These are phyloP conservation scores for Apiospora marii DNA, from an alignment of 2,329 filamentous ascomycete genomes.

Conservation along the genomic window DNA sequence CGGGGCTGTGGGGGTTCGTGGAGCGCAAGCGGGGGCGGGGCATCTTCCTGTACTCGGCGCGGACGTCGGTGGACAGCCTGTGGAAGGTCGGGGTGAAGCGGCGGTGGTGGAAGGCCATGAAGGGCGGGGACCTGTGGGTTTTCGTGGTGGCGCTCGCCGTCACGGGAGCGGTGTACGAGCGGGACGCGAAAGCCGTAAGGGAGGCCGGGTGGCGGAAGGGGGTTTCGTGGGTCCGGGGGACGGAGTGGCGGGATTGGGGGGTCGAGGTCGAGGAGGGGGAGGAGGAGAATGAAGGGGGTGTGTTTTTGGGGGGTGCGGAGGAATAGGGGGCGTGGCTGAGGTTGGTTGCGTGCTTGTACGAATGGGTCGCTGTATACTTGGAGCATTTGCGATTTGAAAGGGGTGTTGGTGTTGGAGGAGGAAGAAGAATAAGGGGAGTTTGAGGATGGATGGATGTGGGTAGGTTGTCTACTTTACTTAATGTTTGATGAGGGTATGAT, in stretches of 20 bases:
- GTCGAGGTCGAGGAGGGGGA: slow-evolving; percentile 60
- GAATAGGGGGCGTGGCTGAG: not conserved
- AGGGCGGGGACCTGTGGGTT: slow-evolving; percentile 83
- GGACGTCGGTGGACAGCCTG: slow-evolving; percentile 80
- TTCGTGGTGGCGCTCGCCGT: slow-evolving; percentile 82
- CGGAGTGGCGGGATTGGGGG: slow-evolving; percentile 76
- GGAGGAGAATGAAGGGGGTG: not conserved
- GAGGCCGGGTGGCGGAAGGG: slow-evolving; percentile 75
- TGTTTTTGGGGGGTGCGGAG: not conserved
- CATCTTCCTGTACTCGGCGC: slow-evolving; percentile 80
- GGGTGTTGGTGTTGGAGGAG: too few relatives aligned
- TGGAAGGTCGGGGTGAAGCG: slow-evolving; percentile 96
- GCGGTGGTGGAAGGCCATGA: slow-evolving; percentile 84
- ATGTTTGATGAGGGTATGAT: too few relatives aligned
- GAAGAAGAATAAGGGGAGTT: too few relatives aligned
- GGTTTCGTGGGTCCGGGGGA: slow-evolving; percentile 76
- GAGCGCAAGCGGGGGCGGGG: slow-evolving; percentile 68
- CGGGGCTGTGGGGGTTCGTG: slow-evolving; percentile 85
- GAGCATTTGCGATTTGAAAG: too few relatives aligned
- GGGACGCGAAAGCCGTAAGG: slow-evolving; percentile 71
- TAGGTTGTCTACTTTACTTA: too few relatives aligned
- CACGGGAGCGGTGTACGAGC: slow-evolving; percentile 80
- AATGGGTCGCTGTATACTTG: too few relatives aligned
- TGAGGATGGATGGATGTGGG: too few relatives aligned
- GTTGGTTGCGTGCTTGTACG: too few relatives aligned